Percentiles rank a stretch among this genome's conserved stretches.
phyloP scores from a whole-genome alignment of 225 moss, liverwort and hornwort genomes.

The Neckera pumila region DNA sequence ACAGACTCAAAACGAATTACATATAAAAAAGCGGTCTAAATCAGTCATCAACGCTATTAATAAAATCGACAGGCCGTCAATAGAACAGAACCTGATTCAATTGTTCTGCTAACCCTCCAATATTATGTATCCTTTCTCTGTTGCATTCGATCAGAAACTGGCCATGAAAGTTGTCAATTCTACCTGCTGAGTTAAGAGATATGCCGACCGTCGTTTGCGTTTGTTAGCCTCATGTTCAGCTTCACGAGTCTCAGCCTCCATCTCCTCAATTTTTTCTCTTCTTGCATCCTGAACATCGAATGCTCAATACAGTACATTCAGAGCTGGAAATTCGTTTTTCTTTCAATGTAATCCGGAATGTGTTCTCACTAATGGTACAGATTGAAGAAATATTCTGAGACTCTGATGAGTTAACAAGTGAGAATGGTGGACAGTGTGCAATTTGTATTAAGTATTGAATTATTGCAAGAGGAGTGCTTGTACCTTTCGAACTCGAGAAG shows the following conservation, averaged over 20 bases:
- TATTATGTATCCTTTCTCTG: neutral
- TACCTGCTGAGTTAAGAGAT: slow-evolving; percentile 75
- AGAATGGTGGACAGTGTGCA: neutral
- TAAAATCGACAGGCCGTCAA: neutral
- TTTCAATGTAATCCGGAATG: neutral
- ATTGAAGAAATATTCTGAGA: neutral
- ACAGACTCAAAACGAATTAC: neutral
- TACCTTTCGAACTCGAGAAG: slow-evolving; percentile 1
- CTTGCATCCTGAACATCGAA: slow-evolving; percentile 20
- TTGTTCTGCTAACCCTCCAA: neutral
- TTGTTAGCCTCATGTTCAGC: slow-evolving; percentile 41
- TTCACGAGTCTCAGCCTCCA: slow-evolving; percentile 31
- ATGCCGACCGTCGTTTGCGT: slow-evolving; percentile 52
- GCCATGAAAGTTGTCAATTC: neutral
- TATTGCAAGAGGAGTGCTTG: neutral
- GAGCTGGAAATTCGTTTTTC: neutral
- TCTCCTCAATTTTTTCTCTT: slow-evolving; percentile 41
- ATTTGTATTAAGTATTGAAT: neutral
- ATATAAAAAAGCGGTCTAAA: neutral
- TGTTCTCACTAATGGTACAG: neutral
- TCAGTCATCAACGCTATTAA: neutral
- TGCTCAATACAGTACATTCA: neutral
- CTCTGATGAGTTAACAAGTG: neutral
- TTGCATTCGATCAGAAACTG: neutral
- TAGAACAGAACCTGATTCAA: neutral